phyloP scores from a whole-genome alignment of 139 green algal genomes.

The Chlorella sorokiniana region DNA sequence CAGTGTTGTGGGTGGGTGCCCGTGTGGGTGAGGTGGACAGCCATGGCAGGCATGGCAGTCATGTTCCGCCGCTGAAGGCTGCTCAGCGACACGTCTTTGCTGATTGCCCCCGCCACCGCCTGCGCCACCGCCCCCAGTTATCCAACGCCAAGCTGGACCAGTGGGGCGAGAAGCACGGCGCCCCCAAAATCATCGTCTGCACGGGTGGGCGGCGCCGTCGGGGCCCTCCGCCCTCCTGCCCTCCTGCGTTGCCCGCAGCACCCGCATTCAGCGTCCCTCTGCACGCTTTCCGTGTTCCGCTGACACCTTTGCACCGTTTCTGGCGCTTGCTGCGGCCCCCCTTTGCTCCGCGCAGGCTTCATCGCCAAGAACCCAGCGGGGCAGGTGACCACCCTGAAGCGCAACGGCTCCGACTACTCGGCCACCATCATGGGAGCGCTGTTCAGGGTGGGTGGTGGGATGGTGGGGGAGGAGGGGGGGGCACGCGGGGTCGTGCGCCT shows the following conservation, averaged over 20 bases:
- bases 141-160: constrained; percentile 76
- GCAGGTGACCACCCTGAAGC: constrained; percentile 76
- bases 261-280: too few relatives aligned
- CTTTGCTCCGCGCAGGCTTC: constrained; percentile 71
- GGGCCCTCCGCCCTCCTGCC: background rate
- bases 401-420: constrained; percentile 94
- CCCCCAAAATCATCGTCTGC: constrained; percentile 73
- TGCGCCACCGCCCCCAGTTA: background rate
- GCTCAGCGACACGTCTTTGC: too few relatives aligned
- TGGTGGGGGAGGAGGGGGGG: background rate
- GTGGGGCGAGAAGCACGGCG: constrained; percentile 51
- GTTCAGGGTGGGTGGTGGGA: constrained; percentile 48
- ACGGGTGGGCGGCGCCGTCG: constrained; percentile 49
- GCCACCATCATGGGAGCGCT: constrained; percentile 94
- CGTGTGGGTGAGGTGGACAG: too few relatives aligned
- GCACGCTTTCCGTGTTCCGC: background rate
- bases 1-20: too few relatives aligned
- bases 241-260: too few relatives aligned
- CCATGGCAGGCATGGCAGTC: too few relatives aligned
- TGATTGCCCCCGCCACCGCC: too few relatives aligned
- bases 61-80: too few relatives aligned
- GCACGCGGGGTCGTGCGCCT: background rate
- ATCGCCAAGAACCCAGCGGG: constrained; percentile 79
- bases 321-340: background rate
- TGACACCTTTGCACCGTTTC: background rate